Evolutionary conservation across 805 yeast genomes (phyloP).

Genomic region (Wickerhamomyces subpelliculosus): DNA sequence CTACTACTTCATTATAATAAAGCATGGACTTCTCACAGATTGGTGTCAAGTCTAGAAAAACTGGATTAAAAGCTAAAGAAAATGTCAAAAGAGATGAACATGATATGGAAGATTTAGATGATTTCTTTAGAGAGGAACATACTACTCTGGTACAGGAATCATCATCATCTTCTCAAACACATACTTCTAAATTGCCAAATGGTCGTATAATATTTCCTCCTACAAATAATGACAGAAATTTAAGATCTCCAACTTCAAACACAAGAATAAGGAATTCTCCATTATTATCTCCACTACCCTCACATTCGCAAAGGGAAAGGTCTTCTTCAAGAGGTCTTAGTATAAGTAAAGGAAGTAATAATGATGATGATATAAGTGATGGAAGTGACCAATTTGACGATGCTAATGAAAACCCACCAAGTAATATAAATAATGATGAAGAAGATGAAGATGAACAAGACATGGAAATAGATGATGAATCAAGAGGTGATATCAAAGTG

Average conservation of each 20-base stretch:
- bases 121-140: slow-evolving; percentile 53
- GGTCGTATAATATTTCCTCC: slow-evolving; percentile 10
- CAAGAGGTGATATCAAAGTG: slow-evolving; percentile 11
- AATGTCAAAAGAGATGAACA: slow-evolving; percentile 47
- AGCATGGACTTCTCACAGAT: slow-evolving; percentile 36
- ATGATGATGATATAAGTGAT: slow-evolving; percentile 5
- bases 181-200: slow-evolving; percentile 5
- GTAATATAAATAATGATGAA: neutral
- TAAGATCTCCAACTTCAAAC: slow-evolving; percentile 6
- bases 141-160: slow-evolving; percentile 4
- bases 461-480: slow-evolving; percentile 25
- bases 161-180: slow-evolving; percentile 11
- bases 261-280: slow-evolving; percentile 5
- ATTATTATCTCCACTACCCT: slow-evolving; percentile 7
- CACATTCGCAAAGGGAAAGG: neutral
- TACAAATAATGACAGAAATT: slow-evolving; percentile 1
- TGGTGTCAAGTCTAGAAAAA: slow-evolving; percentile 62
- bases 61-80: slow-evolving; percentile 46
- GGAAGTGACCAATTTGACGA: slow-evolving; percentile 14
- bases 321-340: slow-evolving; percentile 1
- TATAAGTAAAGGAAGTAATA: slow-evolving; percentile 5
- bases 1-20: neutral
- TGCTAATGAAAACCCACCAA: slow-evolving; percentile 12
- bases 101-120: slow-evolving; percentile 64
- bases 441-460: slow-evolving; percentile 19